phyloP scores from a whole-genome alignment of 2,329 filamentous ascomycete genomes.

The Aulographum hederae region DNA sequence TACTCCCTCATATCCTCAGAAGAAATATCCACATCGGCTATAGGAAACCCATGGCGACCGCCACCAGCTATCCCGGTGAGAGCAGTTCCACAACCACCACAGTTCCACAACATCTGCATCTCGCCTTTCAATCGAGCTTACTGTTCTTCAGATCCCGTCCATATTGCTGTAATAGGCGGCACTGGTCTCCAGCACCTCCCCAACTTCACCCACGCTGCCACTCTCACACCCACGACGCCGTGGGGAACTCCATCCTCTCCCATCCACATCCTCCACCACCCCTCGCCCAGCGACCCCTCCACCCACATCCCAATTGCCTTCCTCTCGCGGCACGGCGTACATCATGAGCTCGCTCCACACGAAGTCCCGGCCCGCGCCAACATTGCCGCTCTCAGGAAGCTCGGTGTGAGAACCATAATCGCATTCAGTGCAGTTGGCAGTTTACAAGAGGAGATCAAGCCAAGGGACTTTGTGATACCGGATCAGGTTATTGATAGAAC shows the following conservation, averaged over 20 bases:
- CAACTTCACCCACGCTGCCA: constrained; percentile 69
- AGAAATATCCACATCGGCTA: background rate
- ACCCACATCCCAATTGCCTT: constrained; percentile 58
- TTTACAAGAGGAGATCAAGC: constrained; percentile 80
- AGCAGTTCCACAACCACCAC: background rate
- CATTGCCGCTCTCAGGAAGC: constrained; percentile 82
- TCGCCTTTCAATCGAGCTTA: background rate
- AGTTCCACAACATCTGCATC: background rate
- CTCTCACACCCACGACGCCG: constrained; percentile 59
- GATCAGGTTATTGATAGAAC: constrained; percentile 96
- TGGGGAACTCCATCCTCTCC: constrained; percentile 68
- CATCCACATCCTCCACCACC: constrained; percentile 79
- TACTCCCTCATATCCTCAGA: too few relatives aligned
- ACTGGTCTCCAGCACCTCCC: constrained; percentile 81
- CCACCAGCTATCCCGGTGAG: background rate
- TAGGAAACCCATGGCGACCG: background rate
- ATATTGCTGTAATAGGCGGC: constrained; percentile 40
- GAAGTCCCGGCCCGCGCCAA: constrained; percentile 92
- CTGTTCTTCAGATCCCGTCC: constrained; percentile 22
- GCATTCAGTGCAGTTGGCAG: constrained; percentile 92
- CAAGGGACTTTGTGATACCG: constrained; percentile 89
- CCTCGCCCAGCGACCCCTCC: constrained; percentile 47
- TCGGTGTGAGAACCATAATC: constrained; percentile 81
- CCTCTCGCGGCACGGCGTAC: constrained; percentile 73
- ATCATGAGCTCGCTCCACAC: constrained; percentile 83